A percentile compares a stretch with the other conserved stretches of the same genome.
Evolutionary conservation across 2,329 filamentous ascomycete species (phyloP).

Genomic region (Macrophomina tecta): DNA sequence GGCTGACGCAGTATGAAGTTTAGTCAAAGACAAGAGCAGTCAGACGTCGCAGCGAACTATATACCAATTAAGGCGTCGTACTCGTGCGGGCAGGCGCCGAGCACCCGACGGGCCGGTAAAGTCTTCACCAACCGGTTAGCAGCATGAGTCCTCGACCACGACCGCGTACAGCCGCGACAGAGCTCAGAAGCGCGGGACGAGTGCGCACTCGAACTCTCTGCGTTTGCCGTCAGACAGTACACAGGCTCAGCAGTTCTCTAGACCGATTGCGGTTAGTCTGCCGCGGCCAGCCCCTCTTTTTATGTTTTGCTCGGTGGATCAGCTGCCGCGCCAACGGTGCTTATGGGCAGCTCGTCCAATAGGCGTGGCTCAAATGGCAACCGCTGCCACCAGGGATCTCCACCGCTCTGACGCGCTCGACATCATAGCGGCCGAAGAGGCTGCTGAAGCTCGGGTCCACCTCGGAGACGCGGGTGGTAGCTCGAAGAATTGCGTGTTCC

Average conservation of each 20-base stretch:
- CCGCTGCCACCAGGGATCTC: not conserved
- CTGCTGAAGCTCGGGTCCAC: not conserved
- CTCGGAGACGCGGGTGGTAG: not conserved
- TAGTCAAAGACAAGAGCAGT: not conserved
- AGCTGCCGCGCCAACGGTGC: not conserved
- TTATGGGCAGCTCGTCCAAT: not conserved
- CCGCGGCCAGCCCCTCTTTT: not conserved
- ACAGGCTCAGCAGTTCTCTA: too few species aligned
- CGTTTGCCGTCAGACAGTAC: not conserved
- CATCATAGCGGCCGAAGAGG: not conserved
- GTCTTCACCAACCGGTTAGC: not conserved
- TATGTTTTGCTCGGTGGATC: not conserved
- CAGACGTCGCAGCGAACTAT: not conserved
- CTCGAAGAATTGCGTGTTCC: not conserved
- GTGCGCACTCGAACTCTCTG: not conserved
- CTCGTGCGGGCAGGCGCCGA: not conserved
- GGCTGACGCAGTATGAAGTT: not conserved
- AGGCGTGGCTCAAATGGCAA: not conserved
- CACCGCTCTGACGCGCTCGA: not conserved
- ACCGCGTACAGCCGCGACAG: constrained; percentile 18
- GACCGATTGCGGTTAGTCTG: not conserved
- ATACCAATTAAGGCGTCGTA: not conserved
- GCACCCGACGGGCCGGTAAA: not conserved
- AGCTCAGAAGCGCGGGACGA: constrained; percentile 1
- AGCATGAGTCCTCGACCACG: not conserved